Base-by-base conservation (phyloP, 2,329 filamentous ascomycete species). In the Didymella exigua region DNA sequence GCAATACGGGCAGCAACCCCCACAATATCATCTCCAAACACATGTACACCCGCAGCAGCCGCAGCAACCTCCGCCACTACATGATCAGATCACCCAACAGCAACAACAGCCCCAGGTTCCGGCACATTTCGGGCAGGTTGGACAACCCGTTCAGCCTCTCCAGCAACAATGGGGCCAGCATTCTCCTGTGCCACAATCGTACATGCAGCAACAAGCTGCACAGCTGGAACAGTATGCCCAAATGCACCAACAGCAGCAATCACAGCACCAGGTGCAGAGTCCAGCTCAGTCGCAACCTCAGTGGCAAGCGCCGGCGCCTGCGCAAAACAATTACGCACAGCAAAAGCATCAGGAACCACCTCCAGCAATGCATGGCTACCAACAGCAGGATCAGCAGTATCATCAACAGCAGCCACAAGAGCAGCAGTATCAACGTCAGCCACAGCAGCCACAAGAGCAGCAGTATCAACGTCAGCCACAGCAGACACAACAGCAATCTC, bases 401-500 rank as follows among this genome's bases (percentile, higher is more conserved):
- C 55, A 47, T 16, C 47, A 45, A 14, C 29, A 37, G 21, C 47
- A 44, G 36, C 34, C 27, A 40, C 31, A 71, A 43, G 23, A 30
- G 14, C 38, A 31, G n/a, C 49, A 54, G 18, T 46, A 54, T 9
- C 19, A 18, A 7, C 58, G 44, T 31, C 23, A 30, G 9, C 26
- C 16, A 36, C 47, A 50, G 23, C 60, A 59, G 33, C 63, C 67
- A 47, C 58, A 59, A 43, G 46, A 54, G 40, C 65, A 63, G 62
- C 63, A 67, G 40, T 55, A 63, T 13, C 60, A 55, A 30, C 62
- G 68, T 38, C 68, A 68, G 37, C 24, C 67, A 47, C 58, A 59
- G 45, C 48, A 54, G 40, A 65, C 65, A 62, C 63, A 67, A 42
- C 56, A 63, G n/a, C 60, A 55, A 30, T 61, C 68, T 38, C 68